Conservation (phyloP, 192 early-diverging fungal species). For the Funneliformis geosporum region DNA sequence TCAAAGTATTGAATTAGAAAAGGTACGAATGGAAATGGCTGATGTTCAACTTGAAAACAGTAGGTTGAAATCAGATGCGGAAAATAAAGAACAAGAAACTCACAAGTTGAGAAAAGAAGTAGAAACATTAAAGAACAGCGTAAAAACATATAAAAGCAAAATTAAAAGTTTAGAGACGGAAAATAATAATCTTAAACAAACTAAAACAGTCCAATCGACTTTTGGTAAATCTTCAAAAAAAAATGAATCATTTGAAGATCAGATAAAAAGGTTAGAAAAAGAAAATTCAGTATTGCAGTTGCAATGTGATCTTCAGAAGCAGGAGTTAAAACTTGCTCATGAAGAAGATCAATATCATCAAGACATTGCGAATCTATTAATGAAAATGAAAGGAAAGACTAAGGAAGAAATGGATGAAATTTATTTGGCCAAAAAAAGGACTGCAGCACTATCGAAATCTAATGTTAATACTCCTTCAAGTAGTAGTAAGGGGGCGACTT, state of each 20-base stretch:
- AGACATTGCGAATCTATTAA: neutral
- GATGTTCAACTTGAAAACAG: neutral
- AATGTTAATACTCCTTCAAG: neutral
- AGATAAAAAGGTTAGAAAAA: neutral
- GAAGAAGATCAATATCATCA: neutral
- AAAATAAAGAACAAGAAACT: neutral
- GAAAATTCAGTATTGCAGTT: neutral
- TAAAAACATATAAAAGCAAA: neutral
- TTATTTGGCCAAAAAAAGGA: neutral
- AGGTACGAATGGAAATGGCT: neutral
- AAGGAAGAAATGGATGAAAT: neutral
- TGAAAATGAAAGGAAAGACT: neutral
- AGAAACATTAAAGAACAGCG: neutral
- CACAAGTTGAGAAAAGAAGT: conserved; percentile 1
- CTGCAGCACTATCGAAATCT: neutral
- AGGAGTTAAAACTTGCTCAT: neutral
- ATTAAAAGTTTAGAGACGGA: neutral
- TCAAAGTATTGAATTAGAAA: conserved; percentile 4
- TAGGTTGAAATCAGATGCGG: neutral
- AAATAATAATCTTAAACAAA: neutral
- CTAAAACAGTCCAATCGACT: neutral
- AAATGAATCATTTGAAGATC: neutral
- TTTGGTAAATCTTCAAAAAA: neutral
- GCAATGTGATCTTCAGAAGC: neutral
- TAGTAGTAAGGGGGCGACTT: neutral